Conservation (phyloP, 441 rosid species). For the Rhodomyrtus psidioides region DNA sequence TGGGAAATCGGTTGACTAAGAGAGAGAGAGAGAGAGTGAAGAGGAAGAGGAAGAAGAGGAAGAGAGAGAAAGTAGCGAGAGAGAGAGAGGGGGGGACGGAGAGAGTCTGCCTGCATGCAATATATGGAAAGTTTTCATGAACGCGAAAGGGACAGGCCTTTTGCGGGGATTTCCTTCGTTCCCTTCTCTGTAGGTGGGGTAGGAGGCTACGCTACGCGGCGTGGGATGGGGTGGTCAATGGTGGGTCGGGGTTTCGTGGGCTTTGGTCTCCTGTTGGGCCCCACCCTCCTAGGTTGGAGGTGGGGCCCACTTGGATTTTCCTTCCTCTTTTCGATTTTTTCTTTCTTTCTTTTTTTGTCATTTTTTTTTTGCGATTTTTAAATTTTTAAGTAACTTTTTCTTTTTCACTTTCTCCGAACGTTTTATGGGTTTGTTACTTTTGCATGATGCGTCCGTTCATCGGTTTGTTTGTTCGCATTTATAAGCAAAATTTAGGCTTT, state of each 20-base stretch:
- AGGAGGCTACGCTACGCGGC: background rate
- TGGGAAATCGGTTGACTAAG: background rate
- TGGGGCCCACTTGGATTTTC: background rate
- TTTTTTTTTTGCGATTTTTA: background rate
- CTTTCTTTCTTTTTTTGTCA: too few species aligned
- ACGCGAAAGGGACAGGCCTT: background rate
- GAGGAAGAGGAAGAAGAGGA: background rate
- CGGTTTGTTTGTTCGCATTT: background rate
- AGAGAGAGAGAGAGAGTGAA: background rate
- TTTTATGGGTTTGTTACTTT: background rate
- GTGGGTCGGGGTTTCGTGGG: background rate
- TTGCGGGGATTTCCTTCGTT: background rate
- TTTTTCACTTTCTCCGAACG: background rate
- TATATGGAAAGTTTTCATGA: slow-evolving; percentile 13
- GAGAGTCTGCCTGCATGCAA: background rate
- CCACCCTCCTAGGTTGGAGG: too few species aligned
- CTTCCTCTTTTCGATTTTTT: too few species aligned
- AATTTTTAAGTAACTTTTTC: background rate
- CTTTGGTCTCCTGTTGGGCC: too few species aligned
- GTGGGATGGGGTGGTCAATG: background rate
- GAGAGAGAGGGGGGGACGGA: background rate
- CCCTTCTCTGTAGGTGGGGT: too few species aligned
- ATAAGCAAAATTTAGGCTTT: background rate
- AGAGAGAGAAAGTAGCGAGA: background rate
- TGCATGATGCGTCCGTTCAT: background rate